phyloP scores from a whole-genome alignment of 768 basidiomycete species.

The Mycena epipterygia region DNA sequence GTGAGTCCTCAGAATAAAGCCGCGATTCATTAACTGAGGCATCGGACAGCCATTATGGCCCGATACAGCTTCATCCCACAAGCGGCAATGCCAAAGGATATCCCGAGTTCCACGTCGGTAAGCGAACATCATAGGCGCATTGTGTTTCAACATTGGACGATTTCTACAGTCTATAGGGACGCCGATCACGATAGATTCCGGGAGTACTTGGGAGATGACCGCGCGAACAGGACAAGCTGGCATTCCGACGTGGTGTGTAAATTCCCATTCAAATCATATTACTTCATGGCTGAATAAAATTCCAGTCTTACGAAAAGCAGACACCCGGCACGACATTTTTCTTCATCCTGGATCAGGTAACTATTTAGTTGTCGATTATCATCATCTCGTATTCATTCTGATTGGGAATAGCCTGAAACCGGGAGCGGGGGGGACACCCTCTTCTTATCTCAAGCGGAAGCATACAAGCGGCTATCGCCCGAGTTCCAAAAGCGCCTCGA shows the following conservation, averaged over 20 bases:
- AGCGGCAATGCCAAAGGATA: slow-evolving; percentile 67
- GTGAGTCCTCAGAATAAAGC: slow-evolving; percentile 41
- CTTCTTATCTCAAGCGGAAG: slow-evolving; percentile 70
- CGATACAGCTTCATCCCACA: slow-evolving; percentile 61
- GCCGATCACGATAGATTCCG: slow-evolving; percentile 56
- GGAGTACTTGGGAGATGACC: slow-evolving; percentile 58
- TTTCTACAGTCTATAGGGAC: slow-evolving; percentile 63
- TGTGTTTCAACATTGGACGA: neutral
- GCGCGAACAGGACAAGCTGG: slow-evolving; percentile 60
- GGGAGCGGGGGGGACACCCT: slow-evolving; percentile 65
- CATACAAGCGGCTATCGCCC: slow-evolving; percentile 70
- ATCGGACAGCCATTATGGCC: slow-evolving; percentile 56
- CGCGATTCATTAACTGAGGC: neutral
- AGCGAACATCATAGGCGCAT: slow-evolving; percentile 27
- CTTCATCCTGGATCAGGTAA: slow-evolving; percentile 66
- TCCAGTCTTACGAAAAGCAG: slow-evolving; percentile 67
- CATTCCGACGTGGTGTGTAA: slow-evolving; percentile 66
- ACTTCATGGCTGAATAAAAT: neutral
- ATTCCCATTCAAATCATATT: neutral
- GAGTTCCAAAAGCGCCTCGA: slow-evolving; percentile 71
- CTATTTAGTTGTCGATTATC: neutral
- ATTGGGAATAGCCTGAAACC: slow-evolving; percentile 43
- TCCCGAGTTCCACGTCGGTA: slow-evolving; percentile 72
- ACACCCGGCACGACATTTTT: slow-evolving; percentile 70
- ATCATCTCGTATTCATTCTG: neutral